Conservation (phyloP, 768 basidiomycete species). For the Filobasidium floriforme region DNA sequence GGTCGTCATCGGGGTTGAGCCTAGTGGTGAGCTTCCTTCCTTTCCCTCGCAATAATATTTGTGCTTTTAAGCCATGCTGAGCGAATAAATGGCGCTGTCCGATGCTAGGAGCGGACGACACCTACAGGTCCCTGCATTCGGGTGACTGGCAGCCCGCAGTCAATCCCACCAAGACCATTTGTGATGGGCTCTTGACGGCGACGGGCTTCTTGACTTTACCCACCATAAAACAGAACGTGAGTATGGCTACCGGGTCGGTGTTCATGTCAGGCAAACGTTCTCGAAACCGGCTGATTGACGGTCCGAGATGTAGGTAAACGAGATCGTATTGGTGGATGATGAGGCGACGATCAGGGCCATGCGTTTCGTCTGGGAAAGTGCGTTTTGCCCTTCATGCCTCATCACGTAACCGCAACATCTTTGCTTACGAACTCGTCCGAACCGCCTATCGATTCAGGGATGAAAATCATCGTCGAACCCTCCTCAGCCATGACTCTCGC, state of each 20-base stretch:
- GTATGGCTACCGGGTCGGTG: too few species aligned
- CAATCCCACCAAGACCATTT: slow-evolving; percentile 12
- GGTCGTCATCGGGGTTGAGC: slow-evolving; percentile 14
- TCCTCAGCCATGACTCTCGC: slow-evolving; percentile 13
- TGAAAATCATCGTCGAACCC: slow-evolving; percentile 21
- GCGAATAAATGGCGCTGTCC: too few species aligned
- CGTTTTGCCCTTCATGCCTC: not conserved
- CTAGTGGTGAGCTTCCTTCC: slow-evolving; percentile 1
- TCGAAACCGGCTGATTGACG: slow-evolving; percentile 5
- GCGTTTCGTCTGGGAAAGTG: slow-evolving; percentile 19
- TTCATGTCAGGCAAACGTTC: too few species aligned
- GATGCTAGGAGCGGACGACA: slow-evolving; percentile 20
- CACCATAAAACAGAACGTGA: slow-evolving; percentile 3
- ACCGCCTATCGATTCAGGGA: too few species aligned
- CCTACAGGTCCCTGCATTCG: slow-evolving; percentile 5
- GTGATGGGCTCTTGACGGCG: slow-evolving; percentile 17
- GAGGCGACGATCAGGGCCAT: slow-evolving; percentile 12
- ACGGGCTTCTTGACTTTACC: slow-evolving; percentile 15
- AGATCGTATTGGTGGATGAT: slow-evolving; percentile 15
- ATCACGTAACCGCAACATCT: not conserved
- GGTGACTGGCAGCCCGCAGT: slow-evolving; percentile 16
- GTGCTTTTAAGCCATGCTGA: too few species aligned
- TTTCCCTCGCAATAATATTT: too few species aligned
- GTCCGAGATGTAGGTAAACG: slow-evolving; percentile 8
- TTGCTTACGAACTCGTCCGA: not conserved